Evolutionary conservation across 1,284 basidiomycete genomes (phyloP), one percentile per base, ranked within the genome.

Genomic region (Pseudozyma hubeiensis): DNA sequence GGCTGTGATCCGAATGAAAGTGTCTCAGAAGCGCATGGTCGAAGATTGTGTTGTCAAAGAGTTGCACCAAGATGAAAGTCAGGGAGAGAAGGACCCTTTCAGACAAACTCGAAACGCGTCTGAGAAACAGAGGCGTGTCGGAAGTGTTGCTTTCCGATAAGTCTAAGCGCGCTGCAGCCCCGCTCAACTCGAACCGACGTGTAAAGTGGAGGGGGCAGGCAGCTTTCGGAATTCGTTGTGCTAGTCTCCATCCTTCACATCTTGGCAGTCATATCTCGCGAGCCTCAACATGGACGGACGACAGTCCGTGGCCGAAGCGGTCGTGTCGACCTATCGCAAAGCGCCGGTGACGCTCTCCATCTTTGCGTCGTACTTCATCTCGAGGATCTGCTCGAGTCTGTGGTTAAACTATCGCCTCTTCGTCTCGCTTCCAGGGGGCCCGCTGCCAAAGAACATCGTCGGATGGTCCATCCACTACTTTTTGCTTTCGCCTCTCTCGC

Each of bases 391-490:
- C 7, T 64, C 70, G 51, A 58, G 33, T 16, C 35, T 57, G 5
- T 74, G 58, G 61, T 44, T 55, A 40, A 61, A 67, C 51, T 75
- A 75, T 37, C 58, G 55, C 2, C 55, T 75, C 39, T 75, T 63
- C 40, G 31, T 72, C 40, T 48, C 73, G 48, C 64, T 75, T 30
- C 50, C 55, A 0, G 73, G 73, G 0, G 73, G 73, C 19, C 63
- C 65, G 9, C 45, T 75, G 24, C 67, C 67, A 1, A 59, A 72
- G 53, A 75, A 72, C 39, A 24, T 72, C 34, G 40, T 71, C n/a
- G 73, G 73, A 8, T 75, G 73, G 73, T 33, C 61, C 0, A n/a
- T 71, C 5, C 73, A 72, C 34, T 61, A 47, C 35, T 67, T 66
- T 57, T 41, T 58, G 29, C 66, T 71, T 11, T 66, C 50, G 30